phyloP scores from a whole-genome alignment of 176 grass and related monocot genomes.

The Thinopyrum elongatum region DNA sequence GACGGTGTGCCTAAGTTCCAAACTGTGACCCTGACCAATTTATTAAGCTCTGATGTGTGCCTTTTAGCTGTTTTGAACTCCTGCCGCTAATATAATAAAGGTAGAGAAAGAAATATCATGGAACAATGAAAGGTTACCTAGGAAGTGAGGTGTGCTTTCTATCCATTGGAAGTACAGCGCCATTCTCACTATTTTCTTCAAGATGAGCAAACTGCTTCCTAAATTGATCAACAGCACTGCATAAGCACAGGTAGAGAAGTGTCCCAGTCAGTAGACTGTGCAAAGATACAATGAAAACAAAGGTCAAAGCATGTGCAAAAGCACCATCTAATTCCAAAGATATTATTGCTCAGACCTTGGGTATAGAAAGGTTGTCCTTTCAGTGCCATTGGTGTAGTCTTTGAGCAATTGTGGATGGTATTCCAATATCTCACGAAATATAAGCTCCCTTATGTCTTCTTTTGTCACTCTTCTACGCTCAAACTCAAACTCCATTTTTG shows the following conservation, averaged over 20 bases:
- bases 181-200: constrained; percentile 84
- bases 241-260: constrained; percentile 26
- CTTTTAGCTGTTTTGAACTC: background rate
- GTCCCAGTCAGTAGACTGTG: constrained; percentile 5
- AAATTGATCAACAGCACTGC: constrained; percentile 95
- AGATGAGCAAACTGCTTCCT: constrained; percentile 92
- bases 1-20: background rate
- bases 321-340: constrained; percentile 27
- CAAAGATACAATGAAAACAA: constrained; percentile 5
- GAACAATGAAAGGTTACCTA: constrained; percentile 51
- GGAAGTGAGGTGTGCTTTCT: constrained; percentile 96
- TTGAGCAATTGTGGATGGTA: constrained; percentile 97
- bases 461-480: constrained; percentile 92
- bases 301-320: constrained; percentile 8
- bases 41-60: background rate
- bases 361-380: constrained; percentile 95
- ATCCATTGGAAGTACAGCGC: constrained; percentile 63
- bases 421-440: constrained; percentile 94
- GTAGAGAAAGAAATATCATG: constrained; percentile 19
- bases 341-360: constrained; percentile 61
- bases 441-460: constrained; percentile 93
- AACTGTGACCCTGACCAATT: background rate
- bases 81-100: background rate
- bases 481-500: constrained; percentile 99
- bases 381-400: constrained; percentile 88